phyloP scores from a whole-genome alignment of 78 protist species.

The Capsaspora owczarzaki region DNA sequence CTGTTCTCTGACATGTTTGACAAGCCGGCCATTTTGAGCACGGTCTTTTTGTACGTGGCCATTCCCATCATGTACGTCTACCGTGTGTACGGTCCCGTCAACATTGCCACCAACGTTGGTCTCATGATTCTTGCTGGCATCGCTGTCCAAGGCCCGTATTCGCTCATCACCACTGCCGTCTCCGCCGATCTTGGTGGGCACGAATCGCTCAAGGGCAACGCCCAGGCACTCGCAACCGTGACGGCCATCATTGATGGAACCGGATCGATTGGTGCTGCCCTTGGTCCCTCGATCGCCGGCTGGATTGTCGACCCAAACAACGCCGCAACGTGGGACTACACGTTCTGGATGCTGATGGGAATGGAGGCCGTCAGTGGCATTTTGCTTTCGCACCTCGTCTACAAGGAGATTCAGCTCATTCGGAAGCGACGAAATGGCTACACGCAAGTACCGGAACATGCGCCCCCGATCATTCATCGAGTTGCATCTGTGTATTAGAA shows the following conservation, averaged over 20 bases:
- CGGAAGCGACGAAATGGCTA: too few species aligned
- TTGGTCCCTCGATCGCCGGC: not conserved
- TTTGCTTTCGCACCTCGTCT: too few species aligned
- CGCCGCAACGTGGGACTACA: not conserved
- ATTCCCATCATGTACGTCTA: not conserved
- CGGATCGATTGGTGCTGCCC: not conserved
- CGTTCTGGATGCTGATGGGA: not conserved
- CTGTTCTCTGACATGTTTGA: not conserved
- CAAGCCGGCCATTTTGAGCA: not conserved
- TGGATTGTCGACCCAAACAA: not conserved
- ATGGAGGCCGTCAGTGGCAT: too few species aligned
- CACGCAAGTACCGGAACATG: too few species aligned
- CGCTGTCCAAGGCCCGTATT: not conserved
- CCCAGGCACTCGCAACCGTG: not conserved
- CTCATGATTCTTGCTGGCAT: not conserved
- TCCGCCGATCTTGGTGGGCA: not conserved
- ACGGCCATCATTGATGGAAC: slow-evolving; percentile 5
- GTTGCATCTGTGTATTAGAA: too few species aligned
- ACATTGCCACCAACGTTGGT: not conserved
- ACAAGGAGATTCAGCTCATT: too few species aligned
- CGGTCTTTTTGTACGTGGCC: not conserved
- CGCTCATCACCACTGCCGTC: slow-evolving; percentile 3
- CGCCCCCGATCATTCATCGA: too few species aligned
- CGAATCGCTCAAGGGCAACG: not conserved
- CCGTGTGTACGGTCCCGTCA: not conserved